Base-by-base conservation (phyloP, 2,329 filamentous ascomycete genomes). In the Fusarium sp. region DNA sequence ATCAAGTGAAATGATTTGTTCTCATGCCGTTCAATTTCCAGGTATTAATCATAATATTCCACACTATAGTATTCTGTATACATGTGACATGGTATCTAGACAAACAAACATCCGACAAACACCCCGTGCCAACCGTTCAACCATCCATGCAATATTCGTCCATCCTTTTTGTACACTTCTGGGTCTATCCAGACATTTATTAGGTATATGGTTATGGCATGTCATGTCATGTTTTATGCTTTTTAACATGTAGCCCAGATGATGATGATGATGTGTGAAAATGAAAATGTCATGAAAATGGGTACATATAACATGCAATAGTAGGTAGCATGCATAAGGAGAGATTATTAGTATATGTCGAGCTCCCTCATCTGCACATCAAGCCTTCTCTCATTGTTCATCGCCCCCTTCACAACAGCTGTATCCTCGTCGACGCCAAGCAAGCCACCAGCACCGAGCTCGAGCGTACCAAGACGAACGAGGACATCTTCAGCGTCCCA, bases 381-480 rank as follows among this genome's bases (percentile, higher is more conserved):
- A 26, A 79, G 39, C 47, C 75, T 74, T 46, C 63, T 72, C 33
- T 73, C 70, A 21, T 75, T 74, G 20, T 71, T 70, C 52, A 76
- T 63, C 12, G 74, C 59, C 20, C 75, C 76, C 57, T 68, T 74
- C n/a, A 79, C 63, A 9, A 74, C 69, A 8, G 75, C 69, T 41
- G 49, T 63, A n/a, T 68, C 63, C n/a, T 70, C 72, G 33, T 69
- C 69, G 6, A 70, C 74, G 23, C 68, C 68, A 29, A 74, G 41
- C 23, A 81, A 67, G 6, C 71, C 73, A 18, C 72, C 76, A 13
- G 63, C 74, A 6, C 64, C 61, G 23, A 80, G 55, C 43, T 73
- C 70, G 31, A 80, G 44, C 2, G 72, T 76, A 4, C 79, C 79
- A 3, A 80, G 70, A 3, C 79, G 74, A 24, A 80, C 69, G 20